Evolutionary conservation across 495 filamentous ascomycete species (phyloP), one percentile per base, ranked within the genome.

Genomic region (Podospora didyma): DNA sequence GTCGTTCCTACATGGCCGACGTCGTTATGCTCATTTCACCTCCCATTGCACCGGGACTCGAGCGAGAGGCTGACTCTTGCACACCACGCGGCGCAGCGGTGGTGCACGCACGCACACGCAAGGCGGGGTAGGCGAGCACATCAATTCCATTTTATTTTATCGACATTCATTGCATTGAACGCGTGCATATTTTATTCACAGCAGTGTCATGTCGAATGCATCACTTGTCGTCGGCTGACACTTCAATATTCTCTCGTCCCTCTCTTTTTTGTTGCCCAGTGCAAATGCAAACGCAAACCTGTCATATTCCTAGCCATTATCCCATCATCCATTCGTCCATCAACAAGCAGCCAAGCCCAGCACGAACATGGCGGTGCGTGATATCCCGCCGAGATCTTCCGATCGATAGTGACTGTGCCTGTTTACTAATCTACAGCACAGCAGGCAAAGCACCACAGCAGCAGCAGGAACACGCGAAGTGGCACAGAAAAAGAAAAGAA

Each of bases 1-100:
- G 26, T 31, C 26, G 26, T 31, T 31, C 26, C 26, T 55, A 47
- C 28, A 53, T 46, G 45, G 49, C 26, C 55, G 52, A 52, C 52
- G 46, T 58, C 48, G 49, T 34, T 44, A 57, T 56, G 49, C 24
- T 17, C 39, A 16, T 2, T 16, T 42, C 39, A 14, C 39, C 39
- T 42, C 39, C 39, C 39, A 17, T 42, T 17, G n/a, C 39, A 17
- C 39, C n/a, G 39, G 39, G n/a, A 42, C 39, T 10, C 14, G 9
- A 9, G 12, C 14, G 0, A 42, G 39, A 42, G 39, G 39, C 39
- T 42, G 39, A 41, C 37, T 41, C 37, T 41, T 17, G 12, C n/a
- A 17, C 37, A 16, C 12, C 37, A 4, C n/a, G 6, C 37, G 3
- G n/a, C 5, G n/a, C n/a, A n/a, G n/a, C n/a, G n/a, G n/a, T n/a